These are phyloP conservation scores for Crithidia bombi DNA, from an alignment of 208 protist genomes.

Conservation along the genomic window DNA sequence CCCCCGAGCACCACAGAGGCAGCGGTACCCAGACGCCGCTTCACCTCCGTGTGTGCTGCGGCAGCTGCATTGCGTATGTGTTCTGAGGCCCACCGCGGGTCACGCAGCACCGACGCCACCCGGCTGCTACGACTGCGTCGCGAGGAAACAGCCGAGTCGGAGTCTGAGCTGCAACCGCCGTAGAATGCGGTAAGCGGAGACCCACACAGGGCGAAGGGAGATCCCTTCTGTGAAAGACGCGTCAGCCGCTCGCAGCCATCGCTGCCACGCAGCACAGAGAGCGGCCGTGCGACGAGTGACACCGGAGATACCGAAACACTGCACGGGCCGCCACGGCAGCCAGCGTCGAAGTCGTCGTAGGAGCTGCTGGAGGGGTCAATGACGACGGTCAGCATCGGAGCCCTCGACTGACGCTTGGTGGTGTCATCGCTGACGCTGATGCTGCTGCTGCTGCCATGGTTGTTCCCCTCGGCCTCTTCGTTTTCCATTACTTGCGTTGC, in stretches of 20 bases:
- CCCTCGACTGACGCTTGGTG: not conserved
- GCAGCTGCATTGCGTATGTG: conserved; percentile 19
- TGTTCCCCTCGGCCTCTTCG: not conserved
- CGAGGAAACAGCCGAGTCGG: conserved; percentile 7
- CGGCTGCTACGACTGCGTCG: conserved; percentile 14
- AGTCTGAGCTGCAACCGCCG: not conserved
- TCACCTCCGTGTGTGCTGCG: conserved; percentile 4
- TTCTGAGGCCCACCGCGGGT: conserved; percentile 28
- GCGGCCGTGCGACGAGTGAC: not conserved
- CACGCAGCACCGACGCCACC: conserved; percentile 12
- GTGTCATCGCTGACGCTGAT: too few relatives aligned
- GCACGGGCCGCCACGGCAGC: not conserved
- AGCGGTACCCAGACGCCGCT: conserved; percentile 7
- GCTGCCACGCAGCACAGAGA: not conserved
- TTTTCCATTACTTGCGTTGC: not conserved
- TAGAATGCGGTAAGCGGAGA: not conserved
- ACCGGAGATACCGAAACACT: not conserved
- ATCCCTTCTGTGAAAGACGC: not conserved
- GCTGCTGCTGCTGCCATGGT: not conserved
- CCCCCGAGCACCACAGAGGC: not conserved
- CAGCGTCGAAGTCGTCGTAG: not conserved
- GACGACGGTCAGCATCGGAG: not conserved
- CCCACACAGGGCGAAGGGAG: not conserved
- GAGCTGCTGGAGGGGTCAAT: not conserved
- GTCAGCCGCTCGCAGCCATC: not conserved